Evolutionary conservation across 805 yeast species (phyloP), one percentile per base, ranked within the genome.

Genomic region (Nakazawaea siamensis): DNA sequence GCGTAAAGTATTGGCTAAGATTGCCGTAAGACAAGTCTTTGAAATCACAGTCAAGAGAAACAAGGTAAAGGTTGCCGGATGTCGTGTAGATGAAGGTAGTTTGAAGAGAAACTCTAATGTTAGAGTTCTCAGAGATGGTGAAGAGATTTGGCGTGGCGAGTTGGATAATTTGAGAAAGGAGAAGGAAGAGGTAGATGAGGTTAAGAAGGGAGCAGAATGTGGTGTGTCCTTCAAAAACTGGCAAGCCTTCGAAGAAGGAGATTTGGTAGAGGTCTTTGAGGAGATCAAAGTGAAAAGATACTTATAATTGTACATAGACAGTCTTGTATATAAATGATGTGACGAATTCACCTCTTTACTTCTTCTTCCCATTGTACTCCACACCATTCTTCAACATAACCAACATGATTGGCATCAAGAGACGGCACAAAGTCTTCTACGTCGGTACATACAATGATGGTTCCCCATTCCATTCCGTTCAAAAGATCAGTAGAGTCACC

Each of bases 401-500:
- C 95, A n/a, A 84, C 87, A 27, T 73, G 71, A 38, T 74, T 63
- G 6, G 60, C 69, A 42, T 81, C 87, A 29, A 75, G 56, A 18
- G 45, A 26, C 7, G 46, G 43, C 3, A 39, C 30, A 13, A 24
- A 29, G 26, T 45, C 47, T 39, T 46, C 37, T 45, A 57, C 23
- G 49, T 52, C 87, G 0, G 96, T 84, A 27, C 78, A 83, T 2
- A 90, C 82, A 18, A 85, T 60, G 20, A 92, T 82, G 0, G 97
- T 83, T 1, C 97, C 97, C 98, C 98, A 92, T 43, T 90, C 94
- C 94, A 90, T 90, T 10, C 97, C 97, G 24, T 74, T 74, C 28
- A 69, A 47, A 20, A 20, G 23, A 47, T 55, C 67, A 38, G 54
- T 50, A 46, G 59, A 49, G 54, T 60, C 56, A 28, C 64, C 65